Conservation (phyloP, 768 basidiomycete species). For the Pleurotus citrinopileatus region DNA sequence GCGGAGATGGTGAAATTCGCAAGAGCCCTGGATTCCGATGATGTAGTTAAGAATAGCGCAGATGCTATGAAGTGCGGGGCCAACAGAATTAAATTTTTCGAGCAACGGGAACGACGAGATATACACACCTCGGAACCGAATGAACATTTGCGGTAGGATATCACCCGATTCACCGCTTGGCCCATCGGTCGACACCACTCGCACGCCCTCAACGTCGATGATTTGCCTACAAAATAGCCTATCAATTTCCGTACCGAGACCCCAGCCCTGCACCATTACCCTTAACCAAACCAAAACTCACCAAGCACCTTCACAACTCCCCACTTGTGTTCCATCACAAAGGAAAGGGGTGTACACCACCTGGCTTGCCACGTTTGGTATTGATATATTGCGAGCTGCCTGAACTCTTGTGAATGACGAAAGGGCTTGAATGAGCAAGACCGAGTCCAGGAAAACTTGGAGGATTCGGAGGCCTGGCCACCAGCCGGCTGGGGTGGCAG, state of each 20-base stretch:
- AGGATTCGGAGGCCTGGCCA: background rate
- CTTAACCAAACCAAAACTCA: constrained; percentile 21
- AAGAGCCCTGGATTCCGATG: constrained; percentile 44
- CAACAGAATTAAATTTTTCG: background rate
- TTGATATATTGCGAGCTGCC: constrained; percentile 32
- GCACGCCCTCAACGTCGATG: constrained; percentile 17
- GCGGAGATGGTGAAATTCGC: constrained; percentile 50
- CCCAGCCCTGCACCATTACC: background rate
- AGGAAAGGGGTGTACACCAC: constrained; percentile 48
- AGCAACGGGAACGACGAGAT: no score
- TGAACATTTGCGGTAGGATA: constrained; percentile 56
- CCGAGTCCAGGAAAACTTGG: background rate
- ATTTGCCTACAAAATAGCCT: constrained; percentile 23
- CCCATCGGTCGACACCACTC: constrained; percentile 38
- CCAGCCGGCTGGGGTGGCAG: background rate
- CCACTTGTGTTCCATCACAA: constrained; percentile 28
- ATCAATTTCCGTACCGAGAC: background rate
- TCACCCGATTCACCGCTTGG: constrained; percentile 37
- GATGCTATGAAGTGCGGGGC: constrained; percentile 29
- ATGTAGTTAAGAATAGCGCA: constrained; percentile 39
- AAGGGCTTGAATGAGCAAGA: background rate
- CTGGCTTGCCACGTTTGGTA: constrained; percentile 34
- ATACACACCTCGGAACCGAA: constrained; percentile 48
- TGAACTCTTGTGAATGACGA: constrained; percentile 5
- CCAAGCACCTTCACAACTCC: constrained; percentile 39